Evolutionary conservation across 306 rosid genomes (phyloP).

Genomic region (Coriaria nepalensis): DNA sequence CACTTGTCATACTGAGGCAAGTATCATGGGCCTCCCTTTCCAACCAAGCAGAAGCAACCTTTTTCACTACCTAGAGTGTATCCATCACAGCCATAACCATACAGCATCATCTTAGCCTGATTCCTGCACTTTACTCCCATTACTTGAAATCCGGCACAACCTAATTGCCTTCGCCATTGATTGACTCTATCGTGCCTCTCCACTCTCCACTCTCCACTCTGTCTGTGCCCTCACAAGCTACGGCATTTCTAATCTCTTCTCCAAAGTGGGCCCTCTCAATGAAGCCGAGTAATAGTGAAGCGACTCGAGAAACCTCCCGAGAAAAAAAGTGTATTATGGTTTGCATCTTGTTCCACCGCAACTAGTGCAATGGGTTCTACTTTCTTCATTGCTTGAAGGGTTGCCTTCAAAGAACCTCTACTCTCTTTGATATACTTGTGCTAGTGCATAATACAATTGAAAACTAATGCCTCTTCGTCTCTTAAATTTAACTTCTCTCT

Average conservation of each 20-base stretch:
- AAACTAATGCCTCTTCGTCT: slow-evolving; percentile 50
- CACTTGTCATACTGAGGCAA: slow-evolving; percentile 77
- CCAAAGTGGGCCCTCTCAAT: slow-evolving; percentile 50
- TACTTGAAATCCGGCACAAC: slow-evolving; percentile 58
- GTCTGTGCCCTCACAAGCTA: slow-evolving; percentile 42
- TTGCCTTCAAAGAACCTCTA: slow-evolving; percentile 48
- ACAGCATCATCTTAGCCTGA: slow-evolving; percentile 62
- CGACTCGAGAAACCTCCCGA: slow-evolving; percentile 65
- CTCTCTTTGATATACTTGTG: slow-evolving; percentile 59
- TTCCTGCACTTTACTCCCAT: slow-evolving; percentile 53
- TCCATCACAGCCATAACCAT: slow-evolving; percentile 66
- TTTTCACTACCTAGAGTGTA: slow-evolving; percentile 44
- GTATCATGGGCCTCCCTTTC: slow-evolving; percentile 57
- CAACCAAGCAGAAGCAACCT: slow-evolving; percentile 69
- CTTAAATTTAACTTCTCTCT: slow-evolving; percentile 44
- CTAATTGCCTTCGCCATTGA: slow-evolving; percentile 65
- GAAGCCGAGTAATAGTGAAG: slow-evolving; percentile 71
- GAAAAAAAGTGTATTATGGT: slow-evolving; percentile 72
- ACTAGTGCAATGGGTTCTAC: slow-evolving; percentile 38
- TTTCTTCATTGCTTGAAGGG: slow-evolving; percentile 56
- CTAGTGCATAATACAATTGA: slow-evolving; percentile 45
- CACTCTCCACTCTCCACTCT: slow-evolving; percentile 59
- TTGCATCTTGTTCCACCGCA: slow-evolving; percentile 69
- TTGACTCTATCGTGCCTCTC: slow-evolving; percentile 66
- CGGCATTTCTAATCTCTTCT: slow-evolving; percentile 41